Conservation (phyloP, 148 eudicot species). For the Nepenthes mirabilis region DNA sequence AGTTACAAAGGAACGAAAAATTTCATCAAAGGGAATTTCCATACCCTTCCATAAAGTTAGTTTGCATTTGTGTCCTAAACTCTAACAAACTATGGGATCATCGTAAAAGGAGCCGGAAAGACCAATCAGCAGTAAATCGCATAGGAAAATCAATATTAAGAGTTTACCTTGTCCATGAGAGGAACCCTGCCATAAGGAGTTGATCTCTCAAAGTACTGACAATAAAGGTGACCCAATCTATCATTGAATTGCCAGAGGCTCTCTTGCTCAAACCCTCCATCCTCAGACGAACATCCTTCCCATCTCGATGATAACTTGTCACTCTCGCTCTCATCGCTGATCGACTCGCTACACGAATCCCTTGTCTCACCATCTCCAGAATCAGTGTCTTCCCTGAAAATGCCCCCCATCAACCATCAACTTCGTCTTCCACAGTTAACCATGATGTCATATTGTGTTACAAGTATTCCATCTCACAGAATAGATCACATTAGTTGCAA, state of each 20-base stretch:
- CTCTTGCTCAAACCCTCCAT: conserved; percentile 62
- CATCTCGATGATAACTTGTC: conserved; percentile 67
- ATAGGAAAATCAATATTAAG: too few relatives aligned
- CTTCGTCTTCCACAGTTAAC: background rate
- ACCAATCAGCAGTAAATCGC: too few relatives aligned
- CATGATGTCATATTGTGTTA: too few relatives aligned
- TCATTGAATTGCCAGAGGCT: conserved; percentile 45
- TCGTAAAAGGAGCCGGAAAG: too few relatives aligned
- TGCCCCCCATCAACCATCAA: background rate
- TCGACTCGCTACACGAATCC: conserved; percentile 82
- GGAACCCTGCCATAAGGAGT: conserved; percentile 92
- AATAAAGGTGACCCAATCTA: conserved; percentile 75
- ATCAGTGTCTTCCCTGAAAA: conserved; percentile 55
- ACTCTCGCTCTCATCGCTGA: conserved; percentile 88
- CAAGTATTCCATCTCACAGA: too few relatives aligned
- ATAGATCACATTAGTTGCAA: too few relatives aligned
- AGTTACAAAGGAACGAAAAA: too few relatives aligned
- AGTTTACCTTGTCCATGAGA: conserved; percentile 78
- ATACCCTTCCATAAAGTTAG: too few relatives aligned
- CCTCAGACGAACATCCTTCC: conserved; percentile 91
- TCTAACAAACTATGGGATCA: too few relatives aligned
- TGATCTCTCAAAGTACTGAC: conserved; percentile 73
- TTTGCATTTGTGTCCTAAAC: too few relatives aligned
- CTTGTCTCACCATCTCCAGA: conserved; percentile 54
- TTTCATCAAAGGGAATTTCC: too few relatives aligned